Percentiles rank a stretch among this genome's conserved stretches.
Conservation (phyloP, 2,329 filamentous ascomycete species). For the Aspergillus sp. region DNA sequence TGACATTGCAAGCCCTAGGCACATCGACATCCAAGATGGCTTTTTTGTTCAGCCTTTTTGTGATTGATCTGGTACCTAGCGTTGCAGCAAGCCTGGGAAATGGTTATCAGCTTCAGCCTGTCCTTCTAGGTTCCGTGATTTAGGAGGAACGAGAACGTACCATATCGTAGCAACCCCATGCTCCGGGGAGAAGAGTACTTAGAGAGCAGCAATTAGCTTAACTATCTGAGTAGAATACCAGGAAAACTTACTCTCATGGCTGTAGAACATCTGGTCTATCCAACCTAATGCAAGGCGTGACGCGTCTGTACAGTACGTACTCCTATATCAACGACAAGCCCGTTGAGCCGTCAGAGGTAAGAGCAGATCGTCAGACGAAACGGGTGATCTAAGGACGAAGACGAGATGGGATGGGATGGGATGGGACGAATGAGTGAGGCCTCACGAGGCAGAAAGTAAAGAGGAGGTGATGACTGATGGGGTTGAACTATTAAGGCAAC, state of each 20-base stretch:
- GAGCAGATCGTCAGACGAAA: no score
- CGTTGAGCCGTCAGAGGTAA: no score
- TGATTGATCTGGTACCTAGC: conserved; percentile 61
- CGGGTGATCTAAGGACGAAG: no score
- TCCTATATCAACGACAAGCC: no score
- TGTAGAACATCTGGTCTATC: conserved; percentile 70
- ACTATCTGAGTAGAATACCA: neutral
- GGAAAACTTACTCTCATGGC: conserved; percentile 68
- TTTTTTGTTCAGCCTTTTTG: conserved; percentile 71
- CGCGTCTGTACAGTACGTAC: neutral
- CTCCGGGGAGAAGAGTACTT: conserved; percentile 72
- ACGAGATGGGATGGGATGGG: no score
- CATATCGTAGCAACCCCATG: conserved; percentile 94
- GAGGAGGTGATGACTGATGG: no score
- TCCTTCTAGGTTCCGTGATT: neutral
- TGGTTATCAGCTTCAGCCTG: neutral
- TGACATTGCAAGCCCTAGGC: conserved; percentile 77
- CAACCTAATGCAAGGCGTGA: neutral
- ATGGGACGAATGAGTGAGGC: no score
- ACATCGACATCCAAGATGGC: conserved; percentile 85
- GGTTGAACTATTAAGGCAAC: no score
- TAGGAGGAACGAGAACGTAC: conserved; percentile 43
- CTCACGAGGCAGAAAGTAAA: no score
- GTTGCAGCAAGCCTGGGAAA: conserved; percentile 76
- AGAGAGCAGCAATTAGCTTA: conserved; percentile 14